phyloP scores from a whole-genome alignment of 306 rosid genomes.

The Cicer pinnatifidum region DNA sequence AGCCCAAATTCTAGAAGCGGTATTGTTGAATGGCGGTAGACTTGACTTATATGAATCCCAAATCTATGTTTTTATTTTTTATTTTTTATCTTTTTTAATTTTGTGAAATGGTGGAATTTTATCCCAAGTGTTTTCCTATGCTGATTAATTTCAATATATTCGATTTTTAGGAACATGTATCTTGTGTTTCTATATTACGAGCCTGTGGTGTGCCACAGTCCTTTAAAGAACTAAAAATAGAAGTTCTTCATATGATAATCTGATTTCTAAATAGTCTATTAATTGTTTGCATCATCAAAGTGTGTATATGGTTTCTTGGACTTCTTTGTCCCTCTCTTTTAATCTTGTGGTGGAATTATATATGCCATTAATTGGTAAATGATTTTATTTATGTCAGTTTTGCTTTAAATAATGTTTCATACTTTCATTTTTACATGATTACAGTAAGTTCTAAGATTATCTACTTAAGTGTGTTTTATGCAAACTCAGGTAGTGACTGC shows the following conservation, averaged over 20 bases:
- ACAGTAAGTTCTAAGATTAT: slow-evolving; percentile 26
- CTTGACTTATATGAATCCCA: slow-evolving; percentile 25
- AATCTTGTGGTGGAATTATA: slow-evolving; percentile 29
- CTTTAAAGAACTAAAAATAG: slow-evolving; percentile 9
- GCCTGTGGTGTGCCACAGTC: not conserved
- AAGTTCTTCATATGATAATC: slow-evolving; percentile 26
- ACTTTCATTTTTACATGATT: not conserved
- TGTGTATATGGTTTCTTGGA: not conserved
- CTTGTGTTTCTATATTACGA: slow-evolving; percentile 19
- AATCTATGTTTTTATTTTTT: not conserved
- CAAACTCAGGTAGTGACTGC: slow-evolving; percentile 19
- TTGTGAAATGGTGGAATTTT: not conserved
- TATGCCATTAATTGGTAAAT: slow-evolving; percentile 40
- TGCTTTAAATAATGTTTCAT: slow-evolving; percentile 4
- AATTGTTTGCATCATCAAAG: slow-evolving; percentile 5
- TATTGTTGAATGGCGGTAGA: not conserved
- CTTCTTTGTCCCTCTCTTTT: not conserved
- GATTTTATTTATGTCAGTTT: slow-evolving; percentile 26
- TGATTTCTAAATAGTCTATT: slow-evolving; percentile 16
- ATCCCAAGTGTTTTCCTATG: slow-evolving; percentile 5
- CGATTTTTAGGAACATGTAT: slow-evolving; percentile 6
- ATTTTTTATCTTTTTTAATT: not conserved
- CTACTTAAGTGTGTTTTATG: slow-evolving; percentile 13
- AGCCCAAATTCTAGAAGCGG: not conserved
- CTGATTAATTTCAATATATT: slow-evolving; percentile 12